Evolutionary conservation across 495 filamentous ascomycete species (phyloP), one percentile per base, ranked within the genome.

Genomic region (Xylaria acuta): DNA sequence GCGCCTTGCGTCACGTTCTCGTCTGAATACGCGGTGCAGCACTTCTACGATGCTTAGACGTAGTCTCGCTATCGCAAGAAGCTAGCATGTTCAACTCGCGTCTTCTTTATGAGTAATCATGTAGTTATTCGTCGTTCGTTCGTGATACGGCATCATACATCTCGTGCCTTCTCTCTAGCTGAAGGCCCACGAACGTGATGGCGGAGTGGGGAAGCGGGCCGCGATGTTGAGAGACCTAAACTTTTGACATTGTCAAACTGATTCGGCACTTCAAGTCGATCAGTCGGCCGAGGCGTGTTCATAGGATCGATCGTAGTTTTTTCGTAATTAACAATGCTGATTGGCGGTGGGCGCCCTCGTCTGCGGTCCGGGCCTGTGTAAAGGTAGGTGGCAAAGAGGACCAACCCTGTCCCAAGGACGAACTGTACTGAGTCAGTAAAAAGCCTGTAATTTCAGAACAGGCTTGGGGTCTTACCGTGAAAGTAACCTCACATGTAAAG

Each of bases 311-410:
- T 84, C 41, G 82, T 89, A 11, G 82, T 92, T 81, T 95, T 96
- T 76, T 97, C 94, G 75, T 90, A 94, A 49, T 83, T 87, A 25
- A 91, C 90, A 59, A 97, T 89, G 67, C 84, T 89, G 77, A 97
- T 93, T 14, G 93, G 91, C 18, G 92, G 88, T 11, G 92, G 91
- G n/a, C 89, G 86, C 51, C 80, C 79, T 54, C 87, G 84, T 41
- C 85, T 84, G 51, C 85, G 82, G 43, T 89, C 84, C 27, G 83
- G 79, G 14, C 85, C 86, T 64, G 89, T 94, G 83, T 97, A 98
- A 41, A 98, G 87, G 69, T 92, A 97, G 5, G 93, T 97, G 32
- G 95, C 91, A 64, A 88, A 85, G 16, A 97, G 78, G 5, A 98
- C 94, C 64, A 94, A 80, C 43, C 85, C 84, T 2, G 94, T 92